These are phyloP conservation scores for Nannochloropsis gaditana DNA, from an alignment of 108 stramenopile species.

Conservation along the genomic window DNA sequence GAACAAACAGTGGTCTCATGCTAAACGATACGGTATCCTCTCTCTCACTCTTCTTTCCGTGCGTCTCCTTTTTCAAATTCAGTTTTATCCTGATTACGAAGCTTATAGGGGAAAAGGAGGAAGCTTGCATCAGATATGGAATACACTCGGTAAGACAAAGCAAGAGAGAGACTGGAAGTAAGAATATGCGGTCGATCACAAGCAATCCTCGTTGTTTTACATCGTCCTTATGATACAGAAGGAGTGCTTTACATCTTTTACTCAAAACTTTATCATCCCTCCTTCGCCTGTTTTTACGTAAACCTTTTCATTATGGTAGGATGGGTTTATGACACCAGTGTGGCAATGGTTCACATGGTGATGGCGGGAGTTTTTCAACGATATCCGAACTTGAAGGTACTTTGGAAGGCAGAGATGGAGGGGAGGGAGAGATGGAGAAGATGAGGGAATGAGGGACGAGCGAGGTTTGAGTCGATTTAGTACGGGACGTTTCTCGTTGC, in stretches of 20 bases:
- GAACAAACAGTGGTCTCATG: no score
- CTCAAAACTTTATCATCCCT: not conserved
- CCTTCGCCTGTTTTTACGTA: not conserved
- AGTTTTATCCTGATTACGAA: constrained; percentile 45
- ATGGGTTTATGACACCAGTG: constrained; percentile 52
- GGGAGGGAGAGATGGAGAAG: not conserved
- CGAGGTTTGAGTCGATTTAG: no score
- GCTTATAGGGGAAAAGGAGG: constrained; percentile 35
- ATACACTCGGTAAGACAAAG: constrained; percentile 29
- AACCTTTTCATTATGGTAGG: not conserved
- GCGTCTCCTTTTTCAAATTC: not conserved
- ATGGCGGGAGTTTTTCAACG: constrained; percentile 47
- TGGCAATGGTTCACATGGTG: constrained; percentile 53
- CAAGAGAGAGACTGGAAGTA: not conserved
- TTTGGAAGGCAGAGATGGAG: no score
- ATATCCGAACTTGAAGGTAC: constrained; percentile 35
- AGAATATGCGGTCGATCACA: not conserved
- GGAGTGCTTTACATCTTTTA: not conserved
- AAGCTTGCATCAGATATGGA: constrained; percentile 51
- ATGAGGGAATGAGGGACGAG: not conserved
- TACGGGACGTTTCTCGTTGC: no score
- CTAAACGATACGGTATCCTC: not conserved
- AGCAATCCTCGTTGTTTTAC: not conserved
- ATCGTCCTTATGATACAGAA: no score
- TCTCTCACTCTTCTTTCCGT: not conserved